phyloP scores from a whole-genome alignment of 352 stramenopile species.

The Saprolegnia diclina region DNA sequence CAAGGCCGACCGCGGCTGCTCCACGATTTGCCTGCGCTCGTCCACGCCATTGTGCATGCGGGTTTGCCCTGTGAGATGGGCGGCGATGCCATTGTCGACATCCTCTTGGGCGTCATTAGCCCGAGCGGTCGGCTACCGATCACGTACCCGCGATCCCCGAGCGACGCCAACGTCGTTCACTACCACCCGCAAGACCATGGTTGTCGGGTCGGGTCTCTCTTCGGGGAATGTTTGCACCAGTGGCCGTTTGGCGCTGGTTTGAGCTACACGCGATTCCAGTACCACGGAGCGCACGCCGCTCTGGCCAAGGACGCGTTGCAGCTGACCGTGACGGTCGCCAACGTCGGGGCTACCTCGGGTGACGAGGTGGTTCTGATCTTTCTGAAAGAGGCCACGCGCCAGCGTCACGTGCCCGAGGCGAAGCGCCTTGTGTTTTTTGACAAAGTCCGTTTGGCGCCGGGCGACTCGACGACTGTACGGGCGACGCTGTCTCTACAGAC shows the following conservation, averaged over 20 bases:
- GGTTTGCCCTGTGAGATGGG: constrained; percentile 75
- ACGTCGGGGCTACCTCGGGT: constrained; percentile 46
- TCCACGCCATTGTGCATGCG: constrained; percentile 59
- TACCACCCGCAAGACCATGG: constrained; percentile 57
- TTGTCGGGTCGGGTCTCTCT: constrained; percentile 28
- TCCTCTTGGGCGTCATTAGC: constrained; percentile 62
- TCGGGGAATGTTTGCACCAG: constrained; percentile 43
- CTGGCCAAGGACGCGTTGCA: constrained; percentile 31
- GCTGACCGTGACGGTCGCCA: constrained; percentile 60
- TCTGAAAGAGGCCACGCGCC: constrained; percentile 52
- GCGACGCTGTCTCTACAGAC: too few relatives aligned
- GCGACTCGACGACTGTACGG: too few relatives aligned
- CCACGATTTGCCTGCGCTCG: constrained; percentile 36
- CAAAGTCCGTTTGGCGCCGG: constrained; percentile 41
- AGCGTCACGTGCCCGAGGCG: constrained; percentile 61
- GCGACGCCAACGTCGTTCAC: constrained; percentile 67
- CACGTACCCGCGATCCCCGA: constrained; percentile 59
- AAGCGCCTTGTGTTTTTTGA: constrained; percentile 77
- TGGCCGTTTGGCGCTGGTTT: constrained; percentile 64
- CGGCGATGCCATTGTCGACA: constrained; percentile 56
- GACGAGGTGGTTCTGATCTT: constrained; percentile 78
- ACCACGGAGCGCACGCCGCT: constrained; percentile 45
- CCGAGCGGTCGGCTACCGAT: constrained; percentile 75
- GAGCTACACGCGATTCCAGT: constrained; percentile 61
- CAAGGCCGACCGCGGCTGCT: constrained; percentile 59